phyloP scores from a whole-genome alignment of 495 filamentous ascomycete genomes.

The Daldinia caldariorum region DNA sequence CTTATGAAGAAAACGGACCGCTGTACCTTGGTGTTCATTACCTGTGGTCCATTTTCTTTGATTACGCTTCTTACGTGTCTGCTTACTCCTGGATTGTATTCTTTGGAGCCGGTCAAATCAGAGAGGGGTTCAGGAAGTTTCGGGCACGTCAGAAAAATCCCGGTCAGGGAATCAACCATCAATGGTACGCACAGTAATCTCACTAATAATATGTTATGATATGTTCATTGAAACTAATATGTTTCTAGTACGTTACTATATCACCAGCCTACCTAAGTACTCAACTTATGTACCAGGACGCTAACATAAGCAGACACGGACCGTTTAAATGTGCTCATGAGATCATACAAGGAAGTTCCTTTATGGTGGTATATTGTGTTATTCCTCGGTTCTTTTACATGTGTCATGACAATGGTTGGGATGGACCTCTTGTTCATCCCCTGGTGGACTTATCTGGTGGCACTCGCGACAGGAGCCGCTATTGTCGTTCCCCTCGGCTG shows the following conservation, averaged over 20 bases:
- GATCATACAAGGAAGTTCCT: constrained; percentile 64
- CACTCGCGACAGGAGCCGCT: constrained; percentile 58
- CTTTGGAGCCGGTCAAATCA: constrained; percentile 61
- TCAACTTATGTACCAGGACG: neutral
- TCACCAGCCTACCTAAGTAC: neutral
- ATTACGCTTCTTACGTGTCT: constrained; percentile 65
- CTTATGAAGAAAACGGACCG: constrained; percentile 60
- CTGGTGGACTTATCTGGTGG: constrained; percentile 66
- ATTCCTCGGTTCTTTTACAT: constrained; percentile 58
- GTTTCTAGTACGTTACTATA: constrained; percentile 19
- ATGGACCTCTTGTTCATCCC: constrained; percentile 64
- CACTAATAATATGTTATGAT: neutral
- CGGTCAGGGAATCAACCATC: constrained; percentile 58
- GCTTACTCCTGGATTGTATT: constrained; percentile 65
- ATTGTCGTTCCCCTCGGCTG: constrained; percentile 64
- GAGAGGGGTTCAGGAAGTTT: constrained; percentile 54
- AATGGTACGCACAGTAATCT: constrained; percentile 44
- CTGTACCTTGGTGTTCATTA: constrained; percentile 64
- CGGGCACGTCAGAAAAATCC: constrained; percentile 44
- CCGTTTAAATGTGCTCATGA: constrained; percentile 64
- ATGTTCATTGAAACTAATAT: constrained; percentile 13
- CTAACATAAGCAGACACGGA: constrained; percentile 52
- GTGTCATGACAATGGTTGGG: constrained; percentile 58
- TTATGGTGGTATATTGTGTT: constrained; percentile 64
- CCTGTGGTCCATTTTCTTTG: constrained; percentile 66